Evolutionary conservation across 2,329 filamentous ascomycete genomes (phyloP).

Genomic region (Pseudogymnoascus destructans): DNA sequence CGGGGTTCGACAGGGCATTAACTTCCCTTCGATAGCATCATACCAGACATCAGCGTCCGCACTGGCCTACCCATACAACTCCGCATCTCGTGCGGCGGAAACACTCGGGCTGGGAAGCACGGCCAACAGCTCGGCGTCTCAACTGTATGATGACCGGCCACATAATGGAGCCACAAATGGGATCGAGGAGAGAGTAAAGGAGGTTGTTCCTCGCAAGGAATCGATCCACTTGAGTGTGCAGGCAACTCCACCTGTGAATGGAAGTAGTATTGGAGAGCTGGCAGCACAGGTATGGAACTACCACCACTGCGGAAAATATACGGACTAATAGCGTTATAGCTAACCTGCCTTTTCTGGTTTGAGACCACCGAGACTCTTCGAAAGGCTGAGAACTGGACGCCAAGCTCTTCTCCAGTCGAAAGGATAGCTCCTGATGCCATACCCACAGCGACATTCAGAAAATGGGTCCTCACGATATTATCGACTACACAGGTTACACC

Average conservation of each 20-base stretch:
- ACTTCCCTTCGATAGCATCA: conserved; percentile 16
- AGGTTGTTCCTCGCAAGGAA: conserved; percentile 18
- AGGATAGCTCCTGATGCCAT: conserved; percentile 58
- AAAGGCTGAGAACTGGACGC: conserved; percentile 46
- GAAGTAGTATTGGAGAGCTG: conserved; percentile 69
- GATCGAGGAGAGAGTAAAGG: conserved; percentile 14
- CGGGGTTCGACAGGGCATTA: conserved; percentile 30
- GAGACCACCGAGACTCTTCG: conserved; percentile 72
- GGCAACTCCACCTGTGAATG: conserved; percentile 63
- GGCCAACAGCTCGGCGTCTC: conserved; percentile 13
- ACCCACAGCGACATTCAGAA: conserved; percentile 68
- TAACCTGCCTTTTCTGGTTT: conserved; percentile 97
- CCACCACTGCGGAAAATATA: conserved; percentile 12
- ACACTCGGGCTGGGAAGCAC: conserved; percentile 12
- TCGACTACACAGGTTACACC: conserved; percentile 92
- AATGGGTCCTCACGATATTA: conserved; percentile 86
- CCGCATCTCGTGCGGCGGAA: conserved; percentile 16
- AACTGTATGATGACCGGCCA: conserved; percentile 7
- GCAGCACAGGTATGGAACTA: conserved; percentile 55
- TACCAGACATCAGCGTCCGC: conserved; percentile 13
- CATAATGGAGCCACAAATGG: neutral
- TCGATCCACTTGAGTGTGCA: conserved; percentile 35
- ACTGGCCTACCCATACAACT: conserved; percentile 13
- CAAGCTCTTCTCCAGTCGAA: conserved; percentile 31
- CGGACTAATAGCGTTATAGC: conserved; percentile 36